Conservation (phyloP, 2,329 filamentous ascomycete species). For the Paraphaeosphaeria sporulosa region DNA sequence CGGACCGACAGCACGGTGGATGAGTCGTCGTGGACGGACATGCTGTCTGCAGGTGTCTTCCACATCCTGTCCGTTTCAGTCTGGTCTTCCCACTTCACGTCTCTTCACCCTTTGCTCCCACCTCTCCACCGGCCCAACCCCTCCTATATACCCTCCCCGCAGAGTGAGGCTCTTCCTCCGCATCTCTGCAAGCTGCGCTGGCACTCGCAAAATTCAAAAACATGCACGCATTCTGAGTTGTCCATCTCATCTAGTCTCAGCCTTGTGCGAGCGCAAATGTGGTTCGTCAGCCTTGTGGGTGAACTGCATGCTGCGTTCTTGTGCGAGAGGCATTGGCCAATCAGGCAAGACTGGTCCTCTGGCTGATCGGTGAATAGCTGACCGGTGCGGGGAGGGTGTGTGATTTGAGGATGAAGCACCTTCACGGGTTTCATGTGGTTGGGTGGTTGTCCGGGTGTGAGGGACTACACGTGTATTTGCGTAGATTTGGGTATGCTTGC, state of each 20-base stretch:
- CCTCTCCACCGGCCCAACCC: conserved; percentile 1
- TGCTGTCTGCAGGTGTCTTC: conserved; percentile 10
- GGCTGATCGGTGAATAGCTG: conserved; percentile 9
- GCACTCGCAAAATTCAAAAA: conserved; percentile 20
- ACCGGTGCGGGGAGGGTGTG: background rate
- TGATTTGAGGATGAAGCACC: background rate
- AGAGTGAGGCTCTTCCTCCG: conserved; percentile 38
- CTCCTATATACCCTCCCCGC: conserved; percentile 1
- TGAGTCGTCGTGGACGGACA: conserved; percentile 27
- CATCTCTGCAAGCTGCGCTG: conserved; percentile 35
- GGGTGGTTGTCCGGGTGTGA: background rate
- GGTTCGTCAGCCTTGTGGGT: conserved; percentile 26
- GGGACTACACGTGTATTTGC: no score
- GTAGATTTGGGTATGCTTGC: no score
- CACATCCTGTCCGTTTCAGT: background rate
- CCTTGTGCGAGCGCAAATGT: conserved; percentile 24
- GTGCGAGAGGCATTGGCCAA: background rate
- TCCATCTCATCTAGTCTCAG: conserved; percentile 20
- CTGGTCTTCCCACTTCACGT: no score
- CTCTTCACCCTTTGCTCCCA: no score
- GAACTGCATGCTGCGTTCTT: background rate
- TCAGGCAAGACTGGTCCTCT: background rate
- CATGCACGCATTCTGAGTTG: background rate
- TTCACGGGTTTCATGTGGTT: background rate
- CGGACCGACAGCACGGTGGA: conserved; percentile 16